Conservation (phyloP, 2,329 filamentous ascomycete genomes). For the Phaeosphaeria sp. region DNA sequence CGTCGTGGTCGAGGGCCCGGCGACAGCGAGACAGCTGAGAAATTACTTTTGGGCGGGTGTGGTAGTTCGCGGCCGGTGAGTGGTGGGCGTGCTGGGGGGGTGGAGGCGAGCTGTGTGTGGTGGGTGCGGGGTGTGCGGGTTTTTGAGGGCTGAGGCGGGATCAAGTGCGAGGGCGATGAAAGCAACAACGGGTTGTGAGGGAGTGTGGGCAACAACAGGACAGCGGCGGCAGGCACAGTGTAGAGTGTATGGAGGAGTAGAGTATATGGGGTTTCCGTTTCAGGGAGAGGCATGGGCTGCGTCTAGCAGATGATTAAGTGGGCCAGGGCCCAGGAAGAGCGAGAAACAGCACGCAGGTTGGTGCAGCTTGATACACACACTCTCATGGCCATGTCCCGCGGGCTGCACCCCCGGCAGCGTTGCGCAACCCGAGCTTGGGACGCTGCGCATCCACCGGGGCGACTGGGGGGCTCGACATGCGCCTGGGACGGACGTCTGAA, state of each 20-base stretch:
- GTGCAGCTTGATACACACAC: not conserved
- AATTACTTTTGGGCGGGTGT: conserved; percentile 1
- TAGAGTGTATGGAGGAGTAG: conserved; percentile 1
- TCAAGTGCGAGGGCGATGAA: not conserved
- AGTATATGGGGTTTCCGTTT: conserved; percentile 1
- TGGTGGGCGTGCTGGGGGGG: conserved; percentile 5
- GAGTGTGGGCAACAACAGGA: not conserved
- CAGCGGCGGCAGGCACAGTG: not conserved
- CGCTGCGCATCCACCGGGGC: not conserved
- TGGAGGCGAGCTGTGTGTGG: not conserved
- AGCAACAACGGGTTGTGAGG: not conserved
- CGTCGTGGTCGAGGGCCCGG: not conserved
- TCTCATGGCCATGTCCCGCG: not conserved
- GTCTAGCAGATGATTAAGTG: conserved; percentile 5
- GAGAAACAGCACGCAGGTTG: not conserved
- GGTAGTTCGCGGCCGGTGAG: conserved; percentile 1
- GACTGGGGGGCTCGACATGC: not conserved
- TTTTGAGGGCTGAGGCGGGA: not conserved
- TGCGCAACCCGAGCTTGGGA: conserved; percentile 8
- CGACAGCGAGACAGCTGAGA: conserved; percentile 7
- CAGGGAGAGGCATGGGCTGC: conserved; percentile 2
- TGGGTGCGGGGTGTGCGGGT: not conserved
- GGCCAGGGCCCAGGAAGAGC: not conserved
- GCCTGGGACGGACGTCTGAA: not conserved
- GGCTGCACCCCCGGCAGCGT: not conserved